Evolutionary conservation across 2,329 filamentous ascomycete species (phyloP).

Genomic region (Monascus ruber): DNA sequence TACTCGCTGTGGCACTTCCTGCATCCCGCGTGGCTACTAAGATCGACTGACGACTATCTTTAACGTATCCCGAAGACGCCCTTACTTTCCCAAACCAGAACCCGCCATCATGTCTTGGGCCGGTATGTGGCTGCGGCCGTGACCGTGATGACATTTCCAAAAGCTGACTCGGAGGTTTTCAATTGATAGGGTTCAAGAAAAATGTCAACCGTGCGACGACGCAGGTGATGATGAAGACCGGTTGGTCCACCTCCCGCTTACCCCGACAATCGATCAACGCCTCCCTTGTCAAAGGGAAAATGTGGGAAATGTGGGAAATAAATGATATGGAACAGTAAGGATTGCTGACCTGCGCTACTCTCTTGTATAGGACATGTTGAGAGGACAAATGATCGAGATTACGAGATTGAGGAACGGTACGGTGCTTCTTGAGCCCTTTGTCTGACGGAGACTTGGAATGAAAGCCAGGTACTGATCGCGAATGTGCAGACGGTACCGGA

Average conservation of each 20-base stretch:
- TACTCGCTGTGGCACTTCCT: too few species aligned
- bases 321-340: too few species aligned
- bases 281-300: too few species aligned
- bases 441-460: background rate
- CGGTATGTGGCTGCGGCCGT: slow-evolving; percentile 34
- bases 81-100: too few species aligned
- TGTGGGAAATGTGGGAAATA: too few species aligned
- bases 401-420: slow-evolving; percentile 90
- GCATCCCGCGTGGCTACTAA: too few species aligned
- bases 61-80: too few species aligned
- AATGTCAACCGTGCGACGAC: slow-evolving; percentile 98
- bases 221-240: slow-evolving; percentile 99
- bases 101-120: slow-evolving; percentile 57
- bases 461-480: slow-evolving; percentile 7
- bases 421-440: slow-evolving; percentile 1
- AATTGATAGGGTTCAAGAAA: slow-evolving; percentile 69
- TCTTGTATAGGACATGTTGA: slow-evolving; percentile 68
- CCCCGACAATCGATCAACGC: too few species aligned
- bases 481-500: slow-evolving; percentile 63
- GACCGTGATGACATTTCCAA: background rate
- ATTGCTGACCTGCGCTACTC: background rate
- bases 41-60: too few species aligned
- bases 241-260: slow-evolving; percentile 32
- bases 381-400: slow-evolving; percentile 96
- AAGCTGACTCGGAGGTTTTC: slow-evolving; percentile 11